Evolutionary conservation across 345 rosid species (phyloP), one percentile per base, ranked within the genome.

Genomic region (Balakata baccata): DNA sequence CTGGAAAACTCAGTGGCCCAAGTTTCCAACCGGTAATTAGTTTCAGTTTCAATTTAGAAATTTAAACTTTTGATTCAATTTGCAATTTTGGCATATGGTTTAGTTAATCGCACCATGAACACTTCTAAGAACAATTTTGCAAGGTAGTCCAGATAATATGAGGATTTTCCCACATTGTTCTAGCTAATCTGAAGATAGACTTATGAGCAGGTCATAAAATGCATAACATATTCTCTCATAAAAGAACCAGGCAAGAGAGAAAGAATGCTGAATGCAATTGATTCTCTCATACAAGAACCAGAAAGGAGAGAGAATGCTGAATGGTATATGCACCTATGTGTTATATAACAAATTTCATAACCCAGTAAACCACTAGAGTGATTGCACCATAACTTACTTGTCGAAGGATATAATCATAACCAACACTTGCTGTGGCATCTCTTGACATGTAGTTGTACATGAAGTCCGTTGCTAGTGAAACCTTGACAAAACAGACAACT

Each of bases 371-470:
- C 64, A 14, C 29, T 38, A 65, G 47, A 56, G 25, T 51, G 62
- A 50, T 49, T 66, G 13, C 62, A 29, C 20, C 23, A 64, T 25
- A 45, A 54, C 53, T 81, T 89, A 95, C 99, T 87, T 95, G 99
- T 91, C 99, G 80, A 37, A 95, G 93, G 62, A 89, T 83, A 90
- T 92, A 95, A 86, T 95, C 99, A 78, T 95, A 95, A 45, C 99
- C 97, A 34, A 89, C 87, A 84, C 94, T 95, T 69, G 98, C 85
- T 37, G 97, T 89, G 54, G 82, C 98, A 72, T 95, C 99, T 81
- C 80, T 87, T 82, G 97, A 86, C 85, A 95, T 69, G 83, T 84
- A 89, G 86, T 95, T 95, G 87, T 83, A 95, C 95, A 88, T 84
- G 81, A 92, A 82, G 70, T 95, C 99, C 11, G 98, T 75, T 10